A percentile compares a stretch with the other conserved stretches of the same genome.
phyloP scores from a whole-genome alignment of 176 grass and related monocot genomes.

The Bolboschoenus planiculmis region DNA sequence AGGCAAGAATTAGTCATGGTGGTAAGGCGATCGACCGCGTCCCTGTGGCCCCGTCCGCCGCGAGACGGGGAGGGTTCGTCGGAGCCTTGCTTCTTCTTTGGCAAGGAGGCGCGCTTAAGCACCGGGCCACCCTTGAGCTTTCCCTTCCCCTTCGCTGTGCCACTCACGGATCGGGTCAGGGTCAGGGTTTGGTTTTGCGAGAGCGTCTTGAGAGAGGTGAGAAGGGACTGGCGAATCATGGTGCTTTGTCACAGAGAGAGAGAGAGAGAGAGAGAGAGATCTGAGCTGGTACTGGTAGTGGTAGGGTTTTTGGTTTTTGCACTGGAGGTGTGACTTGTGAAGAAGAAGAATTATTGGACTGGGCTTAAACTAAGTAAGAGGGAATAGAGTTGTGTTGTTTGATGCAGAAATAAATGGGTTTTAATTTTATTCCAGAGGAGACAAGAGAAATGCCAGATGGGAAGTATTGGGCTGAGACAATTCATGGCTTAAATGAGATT shows the following conservation, averaged over 20 bases:
- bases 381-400: not conserved
- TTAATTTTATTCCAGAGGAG: no score
- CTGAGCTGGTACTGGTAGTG: not conserved
- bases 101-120: slow-evolving; percentile 43
- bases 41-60: slow-evolving; percentile 34
- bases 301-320: slow-evolving; percentile 23
- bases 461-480: not conserved
- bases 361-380: not conserved
- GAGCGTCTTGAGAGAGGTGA: not conserved
- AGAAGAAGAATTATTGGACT: not conserved
- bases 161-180: slow-evolving; percentile 34
- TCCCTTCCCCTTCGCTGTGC: slow-evolving; percentile 72
- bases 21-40: slow-evolving; percentile 44
- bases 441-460: not conserved
- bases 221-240: slow-evolving; percentile 17
- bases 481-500: not conserved
- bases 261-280: no score
- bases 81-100: slow-evolving; percentile 34
- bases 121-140: slow-evolving; percentile 49
- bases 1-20: slow-evolving; percentile 65
- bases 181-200: not conserved
- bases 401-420: not conserved
- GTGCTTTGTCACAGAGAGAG: not conserved
- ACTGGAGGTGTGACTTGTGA: not conserved
- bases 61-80: not conserved